Evolutionary conservation across 1,284 basidiomycete species (phyloP), one percentile per base, ranked within the genome.

Genomic region (Ustanciosporium gigantosporum): DNA sequence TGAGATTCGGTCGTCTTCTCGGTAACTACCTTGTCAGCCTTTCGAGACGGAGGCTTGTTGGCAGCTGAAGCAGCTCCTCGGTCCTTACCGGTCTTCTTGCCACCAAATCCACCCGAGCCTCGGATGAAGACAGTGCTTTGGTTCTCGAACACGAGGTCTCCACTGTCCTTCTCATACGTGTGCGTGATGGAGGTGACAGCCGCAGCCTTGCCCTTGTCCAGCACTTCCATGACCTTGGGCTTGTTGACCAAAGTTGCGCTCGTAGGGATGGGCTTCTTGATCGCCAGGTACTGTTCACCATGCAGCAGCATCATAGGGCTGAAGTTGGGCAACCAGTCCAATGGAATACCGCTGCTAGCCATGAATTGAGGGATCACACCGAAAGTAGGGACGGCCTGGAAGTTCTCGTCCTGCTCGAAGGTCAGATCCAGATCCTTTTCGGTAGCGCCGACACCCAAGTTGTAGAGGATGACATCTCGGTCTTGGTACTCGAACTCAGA

Each of bases 221-320:
- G 66, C 2, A 89, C 90, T 79, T 81, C 80, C 31, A 80, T 59
- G 32, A 84, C 71, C 46, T 78, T 84, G 9, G 87, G 84, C 70
- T 88, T 82, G 78, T 85, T 94, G 32, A 91, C 82, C 25, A 97
- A 81, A n/a, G 87, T 86, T 3, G 86, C 93, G 57, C 83, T 87
- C 0, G 90, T 91, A 0, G 94, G 93, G 64, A 97, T 90, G 0
- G 88, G 86, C 46, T 82, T 86, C 75, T 90, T 89, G 80, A 98
- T 91, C 58, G 86, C 83, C 57, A 99, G 82, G 79, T 91, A 97
- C 78, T 98, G 95, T 79, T 99, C 94, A 50, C 94, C 94, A 79
- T 99, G 95, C 22, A 99, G 83, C n/a, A 98, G 83, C 81, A 92
- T 96, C 56, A 91, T 90, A 84, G 91, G 91, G 78, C 56, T 93